These are phyloP conservation scores for Sporothrix pallida DNA, from an alignment of 2,329 filamentous ascomycete genomes.

Conservation along the genomic window DNA sequence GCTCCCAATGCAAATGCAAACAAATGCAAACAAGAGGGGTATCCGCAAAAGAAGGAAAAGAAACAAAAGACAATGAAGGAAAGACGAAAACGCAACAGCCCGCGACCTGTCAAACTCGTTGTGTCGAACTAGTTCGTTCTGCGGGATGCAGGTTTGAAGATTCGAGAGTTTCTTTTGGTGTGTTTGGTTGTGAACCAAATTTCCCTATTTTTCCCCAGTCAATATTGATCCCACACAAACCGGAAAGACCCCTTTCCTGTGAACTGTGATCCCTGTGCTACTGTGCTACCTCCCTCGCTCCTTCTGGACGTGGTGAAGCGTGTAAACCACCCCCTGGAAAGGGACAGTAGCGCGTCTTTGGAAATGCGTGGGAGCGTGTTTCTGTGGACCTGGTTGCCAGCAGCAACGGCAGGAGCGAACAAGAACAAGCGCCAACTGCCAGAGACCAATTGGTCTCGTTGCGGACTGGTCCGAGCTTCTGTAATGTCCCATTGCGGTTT, in stretches of 20 bases:
- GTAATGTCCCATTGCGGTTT: background rate
- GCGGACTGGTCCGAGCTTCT: too few relatives aligned
- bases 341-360: slow-evolving; percentile 2
- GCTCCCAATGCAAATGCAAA: slow-evolving; percentile 8
- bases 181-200: background rate
- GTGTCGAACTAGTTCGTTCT: too few relatives aligned
- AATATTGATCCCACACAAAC: background rate
- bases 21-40: background rate
- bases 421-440: background rate
- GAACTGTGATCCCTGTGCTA: too few relatives aligned
- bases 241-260: background rate
- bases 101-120: background rate
- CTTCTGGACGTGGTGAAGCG: slow-evolving; percentile 11
- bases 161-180: background rate
- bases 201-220: background rate
- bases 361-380: slow-evolving; percentile 17
- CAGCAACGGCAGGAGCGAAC: slow-evolving; percentile 26
- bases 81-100: background rate
- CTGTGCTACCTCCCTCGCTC: background rate
- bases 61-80: background rate
- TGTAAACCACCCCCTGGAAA: slow-evolving; percentile 20
- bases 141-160: slow-evolving; percentile 1
- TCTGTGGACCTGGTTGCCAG: slow-evolving; percentile 27
- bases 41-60: background rate
- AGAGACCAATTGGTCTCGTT: too few relatives aligned